Evolutionary conservation across 495 filamentous ascomycete species (phyloP).

Genomic region (Sphaerosporella brunnea): DNA sequence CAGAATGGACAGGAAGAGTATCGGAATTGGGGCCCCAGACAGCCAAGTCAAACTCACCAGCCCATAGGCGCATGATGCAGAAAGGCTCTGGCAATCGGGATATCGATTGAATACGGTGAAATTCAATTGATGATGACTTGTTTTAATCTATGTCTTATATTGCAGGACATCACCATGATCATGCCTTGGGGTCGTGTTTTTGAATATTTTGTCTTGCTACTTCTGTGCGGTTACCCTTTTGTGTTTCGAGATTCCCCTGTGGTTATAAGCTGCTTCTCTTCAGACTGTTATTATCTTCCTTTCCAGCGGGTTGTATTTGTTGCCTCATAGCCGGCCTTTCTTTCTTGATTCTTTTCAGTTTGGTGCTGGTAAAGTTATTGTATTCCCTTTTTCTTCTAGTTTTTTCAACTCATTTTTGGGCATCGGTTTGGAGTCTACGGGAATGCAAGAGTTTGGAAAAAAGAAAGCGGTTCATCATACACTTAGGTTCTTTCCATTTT

Average conservation of each 20-base stretch:
- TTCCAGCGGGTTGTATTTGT: background rate
- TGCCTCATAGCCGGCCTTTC: background rate
- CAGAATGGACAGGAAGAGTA: background rate
- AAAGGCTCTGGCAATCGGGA: too few relatives aligned
- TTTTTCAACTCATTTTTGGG: background rate
- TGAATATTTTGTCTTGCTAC: constrained; percentile 1
- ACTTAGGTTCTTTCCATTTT: too few relatives aligned
- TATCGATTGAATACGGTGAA: background rate
- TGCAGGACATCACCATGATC: background rate
- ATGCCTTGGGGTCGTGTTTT: constrained; percentile 5
- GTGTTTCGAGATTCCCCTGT: constrained; percentile 3
- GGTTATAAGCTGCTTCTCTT: background rate
- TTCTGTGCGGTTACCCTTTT: constrained; percentile 7
- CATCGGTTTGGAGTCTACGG: constrained; percentile 1
- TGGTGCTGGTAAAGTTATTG: background rate
- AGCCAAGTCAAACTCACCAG: constrained; percentile 3
- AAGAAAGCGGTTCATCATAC: too few relatives aligned
- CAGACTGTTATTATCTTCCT: constrained; percentile 5
- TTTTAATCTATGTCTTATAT: constrained; percentile 10
- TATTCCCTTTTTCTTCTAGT: background rate
- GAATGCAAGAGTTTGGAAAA: background rate
- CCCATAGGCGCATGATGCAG: constrained; percentile 1
- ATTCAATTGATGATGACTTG: background rate
- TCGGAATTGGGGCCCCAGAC: background rate
- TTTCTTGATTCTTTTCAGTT: background rate